Evolutionary conservation across 805 yeast genomes (phyloP), one percentile per base, ranked within the genome.

Genomic region (Wickerhamiella australiensis): DNA sequence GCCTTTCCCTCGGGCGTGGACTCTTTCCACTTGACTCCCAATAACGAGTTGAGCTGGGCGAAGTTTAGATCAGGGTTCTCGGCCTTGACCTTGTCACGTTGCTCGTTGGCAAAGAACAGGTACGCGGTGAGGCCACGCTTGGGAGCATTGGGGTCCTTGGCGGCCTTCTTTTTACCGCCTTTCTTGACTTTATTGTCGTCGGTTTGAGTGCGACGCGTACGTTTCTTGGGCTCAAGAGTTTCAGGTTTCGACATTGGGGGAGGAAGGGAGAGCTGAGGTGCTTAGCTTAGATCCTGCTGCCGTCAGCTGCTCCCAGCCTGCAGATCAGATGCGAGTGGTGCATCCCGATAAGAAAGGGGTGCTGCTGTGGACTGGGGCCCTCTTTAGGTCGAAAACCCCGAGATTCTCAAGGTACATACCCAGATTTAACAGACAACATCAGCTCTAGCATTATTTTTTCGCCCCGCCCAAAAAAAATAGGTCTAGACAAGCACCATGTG

Each of bases 61-160:
- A 92, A 92, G 40, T 88, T 72, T 60, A 88, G 84, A 66, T 95
- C 96, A 62, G 97, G 96, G 77, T 90, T 86, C 68, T 88, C 97
- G 55, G 90, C 80, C 68, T 95, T 80, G 59, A 92, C 95, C 56
- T 79, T 78, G 70, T 90, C 96, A 76, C 98, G 88, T 77, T 85
- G 84, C 65, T 87, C 96, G 67, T 86, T 87, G 61, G 98, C 97
- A 65, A 88, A 92, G 79, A 85, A 90, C 97, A 92, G 88, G 80
- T 90, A 92, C 46, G 97, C 96, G 53, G 96, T 86, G 67, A 92
- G 74, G 22, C 96, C 86, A 72, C 97, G 85, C 85, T 92, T 92
- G 69, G 98, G 98, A 57, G 98, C 98, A 70, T 90, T 88, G 74
- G 98, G 61, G 52, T 59, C 62, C 60, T 59, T 57, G 5, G 35